Percentiles rank a stretch among this genome's conserved stretches.
Conservation (phyloP, 371 early-diverging fungal genomes). For the Mortierella polycephala region DNA sequence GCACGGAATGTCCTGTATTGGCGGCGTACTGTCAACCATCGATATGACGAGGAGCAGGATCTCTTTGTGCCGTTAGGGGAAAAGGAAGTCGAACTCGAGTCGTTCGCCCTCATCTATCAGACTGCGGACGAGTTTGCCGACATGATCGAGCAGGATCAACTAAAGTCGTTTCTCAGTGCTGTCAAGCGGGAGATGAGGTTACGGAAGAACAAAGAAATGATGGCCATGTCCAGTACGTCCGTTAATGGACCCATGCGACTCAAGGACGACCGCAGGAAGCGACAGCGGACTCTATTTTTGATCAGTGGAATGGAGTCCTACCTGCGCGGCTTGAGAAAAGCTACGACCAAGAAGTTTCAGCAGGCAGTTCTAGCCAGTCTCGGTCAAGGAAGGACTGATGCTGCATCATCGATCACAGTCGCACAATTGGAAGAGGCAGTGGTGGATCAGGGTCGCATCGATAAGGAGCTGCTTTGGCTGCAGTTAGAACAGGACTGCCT, state of each 20-base stretch:
- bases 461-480: conserved; percentile 55
- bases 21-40: conserved; percentile 20
- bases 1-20: conserved; percentile 28
- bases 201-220: conserved; percentile 20
- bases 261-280: conserved; percentile 12
- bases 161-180: conserved; percentile 7
- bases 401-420: not conserved
- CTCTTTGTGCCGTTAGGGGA: conserved; percentile 3
- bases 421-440: not conserved
- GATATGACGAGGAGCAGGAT: conserved; percentile 34
- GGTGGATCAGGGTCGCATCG: conserved; percentile 45
- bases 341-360: conserved; percentile 12
- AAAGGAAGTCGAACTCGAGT: conserved; percentile 23
- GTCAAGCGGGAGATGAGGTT: conserved; percentile 29
- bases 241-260: not conserved
- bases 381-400: not conserved
- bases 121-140: conserved; percentile 16
- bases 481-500: conserved; percentile 61
- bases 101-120: conserved; percentile 26
- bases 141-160: conserved; percentile 3
- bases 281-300: conserved; percentile 24
- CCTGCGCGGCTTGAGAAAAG: conserved; percentile 14
- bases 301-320: conserved; percentile 25
- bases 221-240: not conserved
- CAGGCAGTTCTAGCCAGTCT: conserved; percentile 19